Evolutionary conservation across 805 yeast species (phyloP), one percentile per base, ranked within the genome.

Genomic region (Isabelozyma gotoi): DNA sequence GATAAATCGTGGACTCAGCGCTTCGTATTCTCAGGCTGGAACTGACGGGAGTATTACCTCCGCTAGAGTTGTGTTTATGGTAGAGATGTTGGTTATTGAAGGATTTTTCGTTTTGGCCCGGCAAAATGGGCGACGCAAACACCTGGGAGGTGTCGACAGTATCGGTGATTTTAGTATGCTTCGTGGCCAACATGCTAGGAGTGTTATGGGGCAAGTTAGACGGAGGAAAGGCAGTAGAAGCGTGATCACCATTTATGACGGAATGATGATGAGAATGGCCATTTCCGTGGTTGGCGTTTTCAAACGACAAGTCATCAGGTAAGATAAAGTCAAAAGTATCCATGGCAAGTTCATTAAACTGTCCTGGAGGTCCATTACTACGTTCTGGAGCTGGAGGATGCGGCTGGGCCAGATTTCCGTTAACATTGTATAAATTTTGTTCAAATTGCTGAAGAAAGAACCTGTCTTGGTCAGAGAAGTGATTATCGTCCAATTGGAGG

Each of bases 71-170:
- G 27, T 62, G 65, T 42, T 65, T 65, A 42, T 71, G 74, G 46
- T 54, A 64, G 41, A 56, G 66, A 50, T 71, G 76, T 48, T 70
- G 74, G 44, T 67, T 63, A 46, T 71, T 69, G 55, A 59, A 71
- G 5, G 72, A 65, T 45, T 60, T 64, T 36, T 64, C 71, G 48
- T 70, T 68, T 44, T 71, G 76, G 36, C 73, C 62, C 1, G 75
- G 75, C 32, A 71, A 55, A 12, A 70, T 61, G 1, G 75, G 76
- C 36, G 70, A 63, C 10, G 51, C 50, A 38, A 65, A 54, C 33
- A 46, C 42, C n/a, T 39, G 38, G 33, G 32, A 18, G 18, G 43
- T 41, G 16, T 36, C 36, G 12, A 19, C 43, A 50, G 5, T 49
- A 51, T n/a, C 50, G 29, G 3, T 45, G 32, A 11, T 24, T 31